Evolutionary conservation across 371 early-diverging fungal species (phyloP).

Genomic region (Lichtheimia ramosa): DNA sequence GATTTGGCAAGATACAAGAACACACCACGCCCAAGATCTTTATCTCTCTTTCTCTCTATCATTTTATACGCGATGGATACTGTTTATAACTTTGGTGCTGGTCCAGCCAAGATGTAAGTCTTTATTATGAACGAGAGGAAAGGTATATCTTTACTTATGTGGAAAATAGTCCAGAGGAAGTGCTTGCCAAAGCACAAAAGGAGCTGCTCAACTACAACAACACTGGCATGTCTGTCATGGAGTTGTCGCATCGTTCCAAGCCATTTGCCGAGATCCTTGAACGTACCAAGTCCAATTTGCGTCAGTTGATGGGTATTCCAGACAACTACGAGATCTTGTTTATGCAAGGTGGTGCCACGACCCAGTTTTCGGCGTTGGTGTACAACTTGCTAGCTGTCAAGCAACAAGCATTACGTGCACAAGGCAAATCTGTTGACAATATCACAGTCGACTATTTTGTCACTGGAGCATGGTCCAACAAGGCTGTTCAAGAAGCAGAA

Average conservation of each 20-base stretch:
- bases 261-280: conserved; percentile 76
- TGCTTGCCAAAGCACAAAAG: conserved; percentile 78
- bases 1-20: too few relatives aligned
- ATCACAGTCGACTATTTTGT: conserved; percentile 86
- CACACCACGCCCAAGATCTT: too few relatives aligned
- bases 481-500: conserved; percentile 86
- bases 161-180: conserved; percentile 58
- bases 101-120: conserved; percentile 83
- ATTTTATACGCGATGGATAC: conserved; percentile 1
- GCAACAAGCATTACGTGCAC: conserved; percentile 47
- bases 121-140: too few relatives aligned
- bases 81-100: conserved; percentile 88
- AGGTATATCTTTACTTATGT: too few relatives aligned
- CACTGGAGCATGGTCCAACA: conserved; percentile 91
- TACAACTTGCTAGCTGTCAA: conserved; percentile 84
- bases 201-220: conserved; percentile 81
- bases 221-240: conserved; percentile 91
- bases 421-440: conserved; percentile 17
- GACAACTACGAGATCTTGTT: conserved; percentile 86
- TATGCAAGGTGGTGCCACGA: conserved; percentile 95
- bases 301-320: conserved; percentile 77
- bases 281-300: conserved; percentile 70
- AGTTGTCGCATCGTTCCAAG: conserved; percentile 91
- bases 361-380: conserved; percentile 87
- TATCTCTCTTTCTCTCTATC: too few relatives aligned